Conservation (phyloP, 225 moss, liverwort and hornwort species). For the Marchantia paleacea region DNA sequence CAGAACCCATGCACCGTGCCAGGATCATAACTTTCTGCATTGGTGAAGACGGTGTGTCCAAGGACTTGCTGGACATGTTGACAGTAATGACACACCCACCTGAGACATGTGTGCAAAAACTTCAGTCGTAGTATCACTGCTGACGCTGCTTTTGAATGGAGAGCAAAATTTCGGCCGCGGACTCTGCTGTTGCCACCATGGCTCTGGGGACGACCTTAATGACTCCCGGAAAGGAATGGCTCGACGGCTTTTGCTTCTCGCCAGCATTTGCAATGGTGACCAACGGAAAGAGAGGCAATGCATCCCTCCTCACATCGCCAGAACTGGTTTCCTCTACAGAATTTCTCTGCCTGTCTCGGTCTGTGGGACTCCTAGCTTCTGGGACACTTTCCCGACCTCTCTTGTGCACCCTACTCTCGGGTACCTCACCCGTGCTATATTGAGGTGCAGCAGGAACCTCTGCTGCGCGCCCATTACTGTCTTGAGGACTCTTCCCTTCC, state of each 20-base stretch:
- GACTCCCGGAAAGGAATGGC: conserved; percentile 26
- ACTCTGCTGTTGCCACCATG: conserved; percentile 43
- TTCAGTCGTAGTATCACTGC: conserved; percentile 14
- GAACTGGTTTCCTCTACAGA: conserved; percentile 4
- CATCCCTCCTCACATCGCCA: conserved; percentile 19
- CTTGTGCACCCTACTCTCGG: conserved; percentile 20
- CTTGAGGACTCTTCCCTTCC: conserved; percentile 19
- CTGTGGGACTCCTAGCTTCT: conserved; percentile 5
- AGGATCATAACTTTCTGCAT: neutral
- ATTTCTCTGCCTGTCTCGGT: conserved; percentile 15
- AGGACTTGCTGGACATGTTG: neutral
- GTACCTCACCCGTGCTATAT: neutral
- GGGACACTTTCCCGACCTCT: conserved; percentile 17
- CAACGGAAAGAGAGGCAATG: conserved; percentile 44
- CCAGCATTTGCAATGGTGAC: conserved; percentile 18
- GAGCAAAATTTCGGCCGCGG: conserved; percentile 48
- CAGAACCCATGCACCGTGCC: neutral
- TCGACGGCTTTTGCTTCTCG: conserved; percentile 21
- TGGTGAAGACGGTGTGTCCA: neutral
- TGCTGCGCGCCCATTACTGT: neutral
- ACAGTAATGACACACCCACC: neutral
- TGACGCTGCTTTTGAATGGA: conserved; percentile 46
- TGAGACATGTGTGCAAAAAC: neutral
- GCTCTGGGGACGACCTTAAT: conserved; percentile 48
- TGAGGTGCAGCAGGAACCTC: conserved; percentile 13